phyloP scores from a whole-genome alignment of 768 basidiomycete species.

The Krasilnikovozyma curviuscula region DNA sequence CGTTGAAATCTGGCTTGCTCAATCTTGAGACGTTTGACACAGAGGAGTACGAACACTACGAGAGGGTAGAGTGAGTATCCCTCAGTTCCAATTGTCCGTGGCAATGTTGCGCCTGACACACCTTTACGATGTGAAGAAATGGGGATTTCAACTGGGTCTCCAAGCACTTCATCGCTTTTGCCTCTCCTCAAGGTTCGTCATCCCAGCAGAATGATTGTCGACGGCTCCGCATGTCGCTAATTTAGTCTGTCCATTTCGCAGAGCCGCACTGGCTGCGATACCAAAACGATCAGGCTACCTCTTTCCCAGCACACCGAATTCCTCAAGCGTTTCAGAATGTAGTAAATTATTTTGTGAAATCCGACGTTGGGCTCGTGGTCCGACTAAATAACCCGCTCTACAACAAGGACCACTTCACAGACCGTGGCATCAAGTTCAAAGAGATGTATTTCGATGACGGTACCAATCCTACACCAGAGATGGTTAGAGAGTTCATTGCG shows the following conservation, averaged over 20 bases:
- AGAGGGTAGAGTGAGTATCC: slow-evolving; percentile 34
- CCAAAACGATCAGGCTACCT: slow-evolving; percentile 18
- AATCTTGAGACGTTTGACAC: slow-evolving; percentile 41
- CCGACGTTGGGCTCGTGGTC: slow-evolving; percentile 72
- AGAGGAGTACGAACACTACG: slow-evolving; percentile 71
- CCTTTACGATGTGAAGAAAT: slow-evolving; percentile 29
- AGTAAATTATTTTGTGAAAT: slow-evolving; percentile 76
- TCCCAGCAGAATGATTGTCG: too few relatives aligned
- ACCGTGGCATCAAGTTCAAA: slow-evolving; percentile 48
- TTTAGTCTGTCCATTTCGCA: slow-evolving; percentile 19
- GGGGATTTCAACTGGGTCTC: slow-evolving; percentile 76
- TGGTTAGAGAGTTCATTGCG: slow-evolving; percentile 3
- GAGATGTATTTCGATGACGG: slow-evolving; percentile 84
- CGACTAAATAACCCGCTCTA: slow-evolving; percentile 86
- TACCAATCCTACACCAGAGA: slow-evolving; percentile 48
- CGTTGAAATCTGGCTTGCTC: slow-evolving; percentile 22
- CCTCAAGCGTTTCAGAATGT: slow-evolving; percentile 71
- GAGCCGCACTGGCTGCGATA: slow-evolving; percentile 34
- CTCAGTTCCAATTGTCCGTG: background rate
- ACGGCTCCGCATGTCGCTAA: too few relatives aligned
- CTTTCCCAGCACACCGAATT: slow-evolving; percentile 58
- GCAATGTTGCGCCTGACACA: background rate
- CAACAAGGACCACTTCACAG: slow-evolving; percentile 58
- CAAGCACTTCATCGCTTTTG: slow-evolving; percentile 47
- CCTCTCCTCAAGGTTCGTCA: slow-evolving; percentile 62